phyloP scores from a whole-genome alignment of 2,329 filamentous ascomycete genomes.

The Neurospora sp. region DNA sequence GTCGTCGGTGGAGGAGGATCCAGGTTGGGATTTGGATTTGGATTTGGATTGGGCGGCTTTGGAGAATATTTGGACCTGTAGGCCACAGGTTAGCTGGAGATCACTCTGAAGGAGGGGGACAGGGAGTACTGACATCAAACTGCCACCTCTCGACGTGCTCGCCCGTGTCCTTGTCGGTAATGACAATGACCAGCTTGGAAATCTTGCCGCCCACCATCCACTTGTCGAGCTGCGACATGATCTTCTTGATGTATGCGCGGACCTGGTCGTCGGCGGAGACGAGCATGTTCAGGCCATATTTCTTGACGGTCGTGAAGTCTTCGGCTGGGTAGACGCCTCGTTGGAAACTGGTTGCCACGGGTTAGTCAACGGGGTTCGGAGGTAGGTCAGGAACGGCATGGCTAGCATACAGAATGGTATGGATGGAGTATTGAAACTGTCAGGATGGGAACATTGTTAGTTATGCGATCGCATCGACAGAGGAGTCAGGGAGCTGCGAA shows the following conservation, averaged over 20 bases:
- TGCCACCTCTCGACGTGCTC: constrained; percentile 97
- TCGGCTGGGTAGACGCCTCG: constrained; percentile 80
- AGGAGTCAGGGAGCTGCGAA: neutral
- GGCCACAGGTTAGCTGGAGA: constrained; percentile 1
- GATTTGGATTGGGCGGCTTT: constrained; percentile 27
- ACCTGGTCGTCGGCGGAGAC: constrained; percentile 96
- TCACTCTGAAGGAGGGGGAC: constrained; percentile 3
- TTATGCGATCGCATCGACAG: neutral
- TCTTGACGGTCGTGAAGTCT: constrained; percentile 95
- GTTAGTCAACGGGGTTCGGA: neutral
- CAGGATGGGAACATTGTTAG: neutral
- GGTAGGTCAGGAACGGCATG: too few relatives aligned
- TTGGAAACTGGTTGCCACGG: constrained; percentile 58
- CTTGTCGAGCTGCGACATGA: constrained; percentile 93
- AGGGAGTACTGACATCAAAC: constrained; percentile 60
- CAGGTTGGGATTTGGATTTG: constrained; percentile 41
- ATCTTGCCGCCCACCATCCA: constrained; percentile 99
- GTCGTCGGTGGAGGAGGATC: constrained; percentile 24
- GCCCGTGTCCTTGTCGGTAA: constrained; percentile 93
- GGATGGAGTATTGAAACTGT: constrained; percentile 94
- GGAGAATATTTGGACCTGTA: constrained; percentile 30
- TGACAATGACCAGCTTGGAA: constrained; percentile 90
- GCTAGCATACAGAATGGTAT: constrained; percentile 71
- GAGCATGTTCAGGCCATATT: constrained; percentile 98
- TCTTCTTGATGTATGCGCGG: constrained; percentile 98